Evolutionary conservation across 1,284 basidiomycete genomes (phyloP).

Genomic region (Irpex rosettiformis): DNA sequence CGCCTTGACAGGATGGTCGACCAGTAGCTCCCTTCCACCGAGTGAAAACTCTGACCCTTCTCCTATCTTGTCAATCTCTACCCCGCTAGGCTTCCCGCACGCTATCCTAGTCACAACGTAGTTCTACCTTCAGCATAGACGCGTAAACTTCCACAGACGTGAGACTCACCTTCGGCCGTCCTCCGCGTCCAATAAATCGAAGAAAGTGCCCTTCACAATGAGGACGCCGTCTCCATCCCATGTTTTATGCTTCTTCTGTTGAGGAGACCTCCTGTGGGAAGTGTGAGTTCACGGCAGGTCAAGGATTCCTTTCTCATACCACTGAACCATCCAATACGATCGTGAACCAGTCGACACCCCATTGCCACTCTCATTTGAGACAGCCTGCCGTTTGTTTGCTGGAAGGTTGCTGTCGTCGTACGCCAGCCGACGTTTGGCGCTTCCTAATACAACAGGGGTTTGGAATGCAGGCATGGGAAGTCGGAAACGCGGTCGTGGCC

Average conservation of each 20-base stretch:
- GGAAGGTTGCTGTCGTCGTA: constrained; percentile 24
- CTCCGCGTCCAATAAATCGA: constrained; percentile 50
- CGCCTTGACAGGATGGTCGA: constrained; percentile 56
- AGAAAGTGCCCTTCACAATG: constrained; percentile 44
- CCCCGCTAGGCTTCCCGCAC: constrained; percentile 24
- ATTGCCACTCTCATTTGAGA: constrained; percentile 13
- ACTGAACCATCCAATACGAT: constrained; percentile 68
- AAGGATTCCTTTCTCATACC: constrained; percentile 34
- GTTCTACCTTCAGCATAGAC: background rate
- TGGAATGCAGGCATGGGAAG: constrained; percentile 25
- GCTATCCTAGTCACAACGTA: constrained; percentile 22
- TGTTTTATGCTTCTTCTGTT: constrained; percentile 86
- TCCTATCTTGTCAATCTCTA: constrained; percentile 35
- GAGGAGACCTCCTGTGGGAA: constrained; percentile 77
- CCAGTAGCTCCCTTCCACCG: constrained; percentile 66
- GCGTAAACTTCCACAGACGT: constrained; percentile 6
- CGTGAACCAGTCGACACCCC: background rate
- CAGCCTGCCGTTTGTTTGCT: constrained; percentile 34
- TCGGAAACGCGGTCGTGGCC: background rate
- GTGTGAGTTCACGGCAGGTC: background rate
- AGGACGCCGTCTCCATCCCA: constrained; percentile 87
- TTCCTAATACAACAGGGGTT: constrained; percentile 11
- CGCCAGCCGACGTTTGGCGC: constrained; percentile 29
- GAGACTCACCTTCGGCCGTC: constrained; percentile 57
- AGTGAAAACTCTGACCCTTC: constrained; percentile 58